A percentile compares a stretch with the other conserved stretches of the same genome.
phyloP scores from a whole-genome alignment of 108 stramenopile genomes.

The Stephanodiscus triporus region DNA sequence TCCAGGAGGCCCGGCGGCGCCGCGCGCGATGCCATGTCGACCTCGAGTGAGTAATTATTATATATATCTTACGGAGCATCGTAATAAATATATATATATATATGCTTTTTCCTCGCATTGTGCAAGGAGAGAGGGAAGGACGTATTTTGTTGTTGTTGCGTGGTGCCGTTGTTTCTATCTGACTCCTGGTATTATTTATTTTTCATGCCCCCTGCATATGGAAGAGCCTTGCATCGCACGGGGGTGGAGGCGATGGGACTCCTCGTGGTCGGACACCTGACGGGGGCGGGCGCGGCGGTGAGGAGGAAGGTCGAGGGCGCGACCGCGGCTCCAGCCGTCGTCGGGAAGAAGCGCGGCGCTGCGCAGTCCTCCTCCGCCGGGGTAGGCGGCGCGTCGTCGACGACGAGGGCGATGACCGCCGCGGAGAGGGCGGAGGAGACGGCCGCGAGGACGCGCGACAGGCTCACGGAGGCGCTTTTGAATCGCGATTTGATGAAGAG shows the following conservation, averaged over 20 bases:
- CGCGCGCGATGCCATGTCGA: slow-evolving; percentile 53
- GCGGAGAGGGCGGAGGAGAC: slow-evolving; percentile 62
- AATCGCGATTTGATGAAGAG: slow-evolving; percentile 86
- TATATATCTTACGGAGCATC: too few relatives aligned
- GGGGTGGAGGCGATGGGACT: slow-evolving; percentile 82
- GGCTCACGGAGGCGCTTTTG: slow-evolving; percentile 74
- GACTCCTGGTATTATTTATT: too few relatives aligned
- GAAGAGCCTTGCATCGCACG: slow-evolving; percentile 71
- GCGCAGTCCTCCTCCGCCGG: slow-evolving; percentile 2
- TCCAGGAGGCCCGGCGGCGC: too few relatives aligned
- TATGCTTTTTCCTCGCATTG: too few relatives aligned
- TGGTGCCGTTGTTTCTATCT: too few relatives aligned
- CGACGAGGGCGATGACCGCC: slow-evolving; percentile 33
- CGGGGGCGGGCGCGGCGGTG: slow-evolving; percentile 70
- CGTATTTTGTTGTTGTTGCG: too few relatives aligned
- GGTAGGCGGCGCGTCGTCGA: slow-evolving; percentile 26
- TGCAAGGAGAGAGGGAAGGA: too few relatives aligned
- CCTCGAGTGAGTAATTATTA: too few relatives aligned
- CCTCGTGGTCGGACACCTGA: slow-evolving; percentile 68
- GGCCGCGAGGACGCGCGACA: slow-evolving; percentile 66
- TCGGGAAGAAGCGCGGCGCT: too few relatives aligned
- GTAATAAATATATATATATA: too few relatives aligned
- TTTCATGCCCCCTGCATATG: too few relatives aligned
- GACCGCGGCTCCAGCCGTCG: too few relatives aligned
- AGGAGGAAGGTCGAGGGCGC: slow-evolving; percentile 64